Percentiles rank a stretch among this genome's conserved stretches.
Evolutionary conservation across 2,329 filamentous ascomycete genomes (phyloP).

Genomic region (Akanthomyces uredinophilus): DNA sequence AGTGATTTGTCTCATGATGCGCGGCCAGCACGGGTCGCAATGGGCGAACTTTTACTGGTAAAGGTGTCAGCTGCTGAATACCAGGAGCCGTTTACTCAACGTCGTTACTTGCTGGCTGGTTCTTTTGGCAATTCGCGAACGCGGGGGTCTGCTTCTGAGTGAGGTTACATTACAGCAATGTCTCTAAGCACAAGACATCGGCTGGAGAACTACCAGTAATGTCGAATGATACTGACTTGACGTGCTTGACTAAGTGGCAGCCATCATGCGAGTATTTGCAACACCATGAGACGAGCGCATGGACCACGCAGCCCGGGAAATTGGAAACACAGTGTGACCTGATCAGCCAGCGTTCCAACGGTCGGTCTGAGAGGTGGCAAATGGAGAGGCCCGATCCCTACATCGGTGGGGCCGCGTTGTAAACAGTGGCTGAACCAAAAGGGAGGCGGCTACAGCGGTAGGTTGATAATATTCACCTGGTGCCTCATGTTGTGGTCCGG

Average conservation of each 20-base stretch:
- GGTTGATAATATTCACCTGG: not conserved
- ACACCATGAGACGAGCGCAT: not conserved
- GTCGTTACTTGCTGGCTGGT: not conserved
- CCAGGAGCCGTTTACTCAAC: not conserved
- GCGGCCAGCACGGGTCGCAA: not conserved
- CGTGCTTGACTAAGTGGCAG: no score
- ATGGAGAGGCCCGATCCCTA: not conserved
- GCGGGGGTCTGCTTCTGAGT: not conserved
- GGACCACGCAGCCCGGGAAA: slow-evolving; percentile 1
- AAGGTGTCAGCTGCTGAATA: not conserved
- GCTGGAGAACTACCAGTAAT: not conserved
- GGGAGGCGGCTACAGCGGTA: slow-evolving; percentile 3
- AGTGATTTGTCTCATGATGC: not conserved
- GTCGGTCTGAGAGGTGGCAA: not conserved
- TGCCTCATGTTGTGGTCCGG: not conserved
- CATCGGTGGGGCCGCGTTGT: not conserved
- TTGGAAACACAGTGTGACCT: slow-evolving; percentile 2
- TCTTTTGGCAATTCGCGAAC: not conserved
- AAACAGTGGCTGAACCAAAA: not conserved
- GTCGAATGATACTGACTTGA: not conserved
- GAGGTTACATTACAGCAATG: not conserved
- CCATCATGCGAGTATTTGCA: not conserved
- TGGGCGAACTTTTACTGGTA: not conserved
- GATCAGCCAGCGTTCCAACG: slow-evolving; percentile 3
- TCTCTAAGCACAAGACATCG: not conserved